A percentile compares a stretch with the other conserved stretches of the same genome.
phyloP scores from a whole-genome alignment of 345 rosid species.

The Pistacia vera region DNA sequence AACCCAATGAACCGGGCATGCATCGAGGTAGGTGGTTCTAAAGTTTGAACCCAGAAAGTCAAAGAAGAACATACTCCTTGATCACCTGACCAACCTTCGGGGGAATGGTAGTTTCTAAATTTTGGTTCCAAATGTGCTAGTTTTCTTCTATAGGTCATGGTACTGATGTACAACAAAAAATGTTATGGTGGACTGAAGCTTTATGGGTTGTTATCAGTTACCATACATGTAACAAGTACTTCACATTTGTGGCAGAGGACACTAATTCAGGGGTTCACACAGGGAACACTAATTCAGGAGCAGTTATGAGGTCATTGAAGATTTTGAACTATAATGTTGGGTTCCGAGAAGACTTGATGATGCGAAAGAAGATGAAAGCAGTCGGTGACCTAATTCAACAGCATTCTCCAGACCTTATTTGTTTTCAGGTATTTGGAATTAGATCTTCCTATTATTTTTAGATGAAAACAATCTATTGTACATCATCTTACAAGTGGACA shows the following conservation, averaged over 20 bases:
- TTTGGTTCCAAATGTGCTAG: neutral
- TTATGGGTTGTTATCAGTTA: neutral
- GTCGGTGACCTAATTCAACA: constrained; percentile 70
- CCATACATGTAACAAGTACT: neutral
- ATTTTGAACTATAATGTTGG: constrained; percentile 94
- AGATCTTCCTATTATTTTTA: neutral
- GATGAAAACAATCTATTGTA: constrained; percentile 2
- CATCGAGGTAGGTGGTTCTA: too few species aligned
- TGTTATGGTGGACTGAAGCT: neutral
- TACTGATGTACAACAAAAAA: neutral
- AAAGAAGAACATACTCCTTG: too few species aligned
- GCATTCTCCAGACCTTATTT: constrained; percentile 87
- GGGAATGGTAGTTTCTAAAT: neutral
- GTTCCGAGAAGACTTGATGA: constrained; percentile 90
- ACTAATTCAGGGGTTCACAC: constrained; percentile 24
- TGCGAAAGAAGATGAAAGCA: constrained; percentile 75
- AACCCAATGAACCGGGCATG: too few species aligned
- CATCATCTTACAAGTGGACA: constrained; percentile 6
- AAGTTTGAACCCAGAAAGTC: too few species aligned
- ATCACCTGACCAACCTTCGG: too few species aligned
- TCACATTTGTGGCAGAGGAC: constrained; percentile 36
- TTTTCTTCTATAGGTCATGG: neutral
- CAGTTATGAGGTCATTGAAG: constrained; percentile 48
- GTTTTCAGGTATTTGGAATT: constrained; percentile 73
- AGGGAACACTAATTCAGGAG: too few species aligned